Conservation (phyloP, 2,329 filamentous ascomycete species). For the Byssothecium circinans region DNA sequence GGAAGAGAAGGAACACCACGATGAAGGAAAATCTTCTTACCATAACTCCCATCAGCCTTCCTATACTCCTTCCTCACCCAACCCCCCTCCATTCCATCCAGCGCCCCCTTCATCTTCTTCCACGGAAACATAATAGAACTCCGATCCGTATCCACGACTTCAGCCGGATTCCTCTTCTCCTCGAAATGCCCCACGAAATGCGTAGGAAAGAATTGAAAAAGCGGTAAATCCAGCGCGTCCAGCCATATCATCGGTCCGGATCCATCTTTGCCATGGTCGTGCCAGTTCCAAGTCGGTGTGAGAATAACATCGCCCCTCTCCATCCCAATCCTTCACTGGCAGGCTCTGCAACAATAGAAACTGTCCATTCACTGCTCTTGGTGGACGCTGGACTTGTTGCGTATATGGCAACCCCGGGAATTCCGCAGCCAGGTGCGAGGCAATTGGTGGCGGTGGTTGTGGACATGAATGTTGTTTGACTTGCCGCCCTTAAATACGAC, state of each 20-base stretch:
- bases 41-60: slow-evolving; percentile 5
- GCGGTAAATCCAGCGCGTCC: slow-evolving; percentile 58
- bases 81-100: slow-evolving; percentile 38
- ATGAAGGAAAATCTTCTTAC: too few relatives aligned
- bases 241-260: slow-evolving; percentile 60
- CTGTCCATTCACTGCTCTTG: too few relatives aligned
- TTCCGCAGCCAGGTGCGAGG: too few relatives aligned
- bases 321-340: slow-evolving; percentile 55
- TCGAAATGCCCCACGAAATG: slow-evolving; percentile 59
- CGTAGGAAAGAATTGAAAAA: slow-evolving; percentile 54
- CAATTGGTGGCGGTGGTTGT: too few relatives aligned
- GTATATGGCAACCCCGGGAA: too few relatives aligned
- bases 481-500: too few relatives aligned
- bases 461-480: too few relatives aligned
- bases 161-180: slow-evolving; percentile 53
- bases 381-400: too few relatives aligned
- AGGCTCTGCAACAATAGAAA: too few relatives aligned
- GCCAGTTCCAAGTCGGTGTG: slow-evolving; percentile 61
- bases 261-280: slow-evolving; percentile 61
- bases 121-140: slow-evolving; percentile 56
- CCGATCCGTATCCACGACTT: slow-evolving; percentile 44
- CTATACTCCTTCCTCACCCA: slow-evolving; percentile 2
- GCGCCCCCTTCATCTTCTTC: slow-evolving; percentile 46
- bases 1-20: too few relatives aligned
- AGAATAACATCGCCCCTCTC: slow-evolving; percentile 58